Evolutionary conservation across 805 yeast genomes (phyloP).

Genomic region (Zygosaccharomyces bisporus): DNA sequence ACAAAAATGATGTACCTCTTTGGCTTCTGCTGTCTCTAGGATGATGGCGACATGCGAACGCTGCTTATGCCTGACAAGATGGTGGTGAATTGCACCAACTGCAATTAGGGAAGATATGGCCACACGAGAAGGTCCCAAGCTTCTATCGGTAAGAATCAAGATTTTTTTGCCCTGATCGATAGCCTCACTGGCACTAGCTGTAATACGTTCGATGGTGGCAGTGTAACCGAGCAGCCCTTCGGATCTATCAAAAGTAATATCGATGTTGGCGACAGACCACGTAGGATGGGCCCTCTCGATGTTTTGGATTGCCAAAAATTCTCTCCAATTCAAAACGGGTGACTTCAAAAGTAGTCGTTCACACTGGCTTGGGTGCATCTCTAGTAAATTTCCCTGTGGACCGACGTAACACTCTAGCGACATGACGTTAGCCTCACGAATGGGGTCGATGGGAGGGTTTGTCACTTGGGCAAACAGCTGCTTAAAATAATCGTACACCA

Average conservation of each 20-base stretch:
- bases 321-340: constrained; percentile 73
- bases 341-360: constrained; percentile 78
- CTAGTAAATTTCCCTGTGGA: constrained; percentile 91
- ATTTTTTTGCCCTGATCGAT: constrained; percentile 72
- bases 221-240: constrained; percentile 87
- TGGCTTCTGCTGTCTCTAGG: constrained; percentile 93
- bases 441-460: constrained; percentile 98
- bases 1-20: constrained; percentile 96
- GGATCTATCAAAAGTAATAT: constrained; percentile 78
- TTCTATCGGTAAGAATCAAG: constrained; percentile 71
- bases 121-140: constrained; percentile 56
- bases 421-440: constrained; percentile 95
- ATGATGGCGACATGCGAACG: constrained; percentile 92
- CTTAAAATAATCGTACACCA: constrained; percentile 89
- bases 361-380: constrained; percentile 90
- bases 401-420: constrained; percentile 95
- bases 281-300: constrained; percentile 74
- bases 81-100: constrained; percentile 96
- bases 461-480: constrained; percentile 98
- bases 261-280: constrained; percentile 81
- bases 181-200: constrained; percentile 82
- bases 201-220: constrained; percentile 77
- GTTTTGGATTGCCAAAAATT: constrained; percentile 69
- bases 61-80: constrained; percentile 89
- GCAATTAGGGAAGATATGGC: constrained; percentile 88